Evolutionary conservation across 805 yeast genomes (phyloP).

Genomic region (Vanderwaltozyma tropicalis): DNA sequence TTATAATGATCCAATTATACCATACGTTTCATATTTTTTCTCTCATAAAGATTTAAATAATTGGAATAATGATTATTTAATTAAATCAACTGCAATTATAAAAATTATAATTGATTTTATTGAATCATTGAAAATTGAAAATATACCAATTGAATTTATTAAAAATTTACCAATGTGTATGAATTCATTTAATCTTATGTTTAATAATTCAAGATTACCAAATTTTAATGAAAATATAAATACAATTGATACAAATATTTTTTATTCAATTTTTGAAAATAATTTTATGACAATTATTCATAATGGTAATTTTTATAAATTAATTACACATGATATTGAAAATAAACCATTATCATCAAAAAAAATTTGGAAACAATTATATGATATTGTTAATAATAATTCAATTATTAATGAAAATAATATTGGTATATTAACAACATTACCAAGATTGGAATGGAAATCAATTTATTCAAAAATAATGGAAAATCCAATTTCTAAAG

Average conservation of each 20-base stretch:
- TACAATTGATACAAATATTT: conserved; percentile 50
- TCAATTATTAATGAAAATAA: conserved; percentile 30
- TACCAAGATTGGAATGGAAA: conserved; percentile 79
- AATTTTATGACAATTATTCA: conserved; percentile 63
- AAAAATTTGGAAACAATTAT: conserved; percentile 49
- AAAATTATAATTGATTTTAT: conserved; percentile 59
- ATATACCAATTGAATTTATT: conserved; percentile 68
- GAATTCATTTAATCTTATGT: conserved; percentile 87
- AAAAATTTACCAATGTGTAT: conserved; percentile 82
- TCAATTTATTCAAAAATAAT: conserved; percentile 46
- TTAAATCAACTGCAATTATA: conserved; percentile 68
- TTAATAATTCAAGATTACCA: conserved; percentile 84
- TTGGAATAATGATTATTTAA: conserved; percentile 43
- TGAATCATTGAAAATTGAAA: conserved; percentile 54
- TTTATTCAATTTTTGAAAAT: conserved; percentile 38
- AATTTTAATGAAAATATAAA: conserved; percentile 20
- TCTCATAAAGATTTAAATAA: conserved; percentile 56
- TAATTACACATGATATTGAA: conserved; percentile 43
- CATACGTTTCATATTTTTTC: conserved; percentile 85
- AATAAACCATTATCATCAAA: conserved; percentile 33
- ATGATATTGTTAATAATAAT: conserved; percentile 37
- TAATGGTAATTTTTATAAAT: conserved; percentile 73
- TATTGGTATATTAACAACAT: conserved; percentile 70
- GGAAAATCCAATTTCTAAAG: conserved; percentile 50
- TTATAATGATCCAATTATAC: conserved; percentile 89